phyloP scores from a whole-genome alignment of 352 stramenopile genomes.

The Plasmopara halstedii region DNA sequence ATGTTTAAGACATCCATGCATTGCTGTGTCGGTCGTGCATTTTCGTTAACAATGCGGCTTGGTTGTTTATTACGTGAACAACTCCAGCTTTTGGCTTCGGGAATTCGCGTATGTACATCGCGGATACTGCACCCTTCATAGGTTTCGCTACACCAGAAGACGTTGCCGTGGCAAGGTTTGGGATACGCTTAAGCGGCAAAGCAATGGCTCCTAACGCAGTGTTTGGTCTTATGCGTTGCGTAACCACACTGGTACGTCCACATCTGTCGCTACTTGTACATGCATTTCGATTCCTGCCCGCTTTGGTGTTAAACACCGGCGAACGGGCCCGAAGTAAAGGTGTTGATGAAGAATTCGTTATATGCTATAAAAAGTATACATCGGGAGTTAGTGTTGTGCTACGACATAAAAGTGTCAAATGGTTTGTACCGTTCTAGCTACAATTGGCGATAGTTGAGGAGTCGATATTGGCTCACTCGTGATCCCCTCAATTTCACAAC shows the following conservation, averaged over 20 bases:
- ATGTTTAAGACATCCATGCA: constrained; percentile 36
- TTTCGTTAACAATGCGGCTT: constrained; percentile 9
- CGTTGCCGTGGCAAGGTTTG: constrained; percentile 3
- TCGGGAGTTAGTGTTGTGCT: neutral
- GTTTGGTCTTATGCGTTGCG: constrained; percentile 6
- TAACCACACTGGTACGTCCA: neutral
- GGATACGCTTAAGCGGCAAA: neutral
- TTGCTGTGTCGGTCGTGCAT: constrained; percentile 31
- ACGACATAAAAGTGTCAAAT: neutral
- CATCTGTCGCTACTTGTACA: constrained; percentile 2
- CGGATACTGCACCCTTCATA: constrained; percentile 4
- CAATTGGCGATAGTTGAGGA: constrained; percentile 29
- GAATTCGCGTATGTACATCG: constrained; percentile 55
- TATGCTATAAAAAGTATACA: constrained; percentile 18
- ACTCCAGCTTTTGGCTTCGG: constrained; percentile 40
- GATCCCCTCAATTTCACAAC: constrained; percentile 32
- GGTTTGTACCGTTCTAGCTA: constrained; percentile 32
- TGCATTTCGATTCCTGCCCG: constrained; percentile 2
- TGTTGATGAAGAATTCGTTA: constrained; percentile 28
- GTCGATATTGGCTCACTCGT: constrained; percentile 29
- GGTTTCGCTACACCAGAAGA: too few relatives aligned
- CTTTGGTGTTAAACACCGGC: constrained; percentile 3
- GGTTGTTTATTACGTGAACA: constrained; percentile 23
- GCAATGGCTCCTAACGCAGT: constrained; percentile 12
- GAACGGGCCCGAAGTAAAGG: constrained; percentile 36